Conservation (phyloP, 371 early-diverging fungal genomes). For the Fennellomyces sp. region DNA sequence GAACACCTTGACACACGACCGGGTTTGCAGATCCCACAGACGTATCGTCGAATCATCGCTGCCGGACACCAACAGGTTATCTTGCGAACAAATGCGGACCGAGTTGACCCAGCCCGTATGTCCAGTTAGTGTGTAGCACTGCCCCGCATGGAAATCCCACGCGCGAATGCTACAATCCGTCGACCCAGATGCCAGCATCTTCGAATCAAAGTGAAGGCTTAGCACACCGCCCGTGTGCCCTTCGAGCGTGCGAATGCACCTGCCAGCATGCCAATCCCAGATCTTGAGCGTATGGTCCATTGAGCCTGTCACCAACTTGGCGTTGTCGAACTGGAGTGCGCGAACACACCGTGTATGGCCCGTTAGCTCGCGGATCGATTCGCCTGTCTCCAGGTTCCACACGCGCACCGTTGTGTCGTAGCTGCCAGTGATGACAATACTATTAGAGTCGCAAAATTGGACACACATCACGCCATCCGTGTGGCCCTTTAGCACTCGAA, state of each 20-base stretch:
- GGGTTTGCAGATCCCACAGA: slow-evolving; percentile 81
- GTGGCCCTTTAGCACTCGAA: slow-evolving; percentile 70
- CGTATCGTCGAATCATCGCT: slow-evolving; percentile 84
- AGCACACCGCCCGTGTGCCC: slow-evolving; percentile 87
- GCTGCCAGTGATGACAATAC: slow-evolving; percentile 81
- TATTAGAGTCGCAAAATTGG: slow-evolving; percentile 78
- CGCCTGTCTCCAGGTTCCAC: slow-evolving; percentile 82
- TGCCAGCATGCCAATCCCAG: slow-evolving; percentile 95
- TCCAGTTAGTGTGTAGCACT: slow-evolving; percentile 77
- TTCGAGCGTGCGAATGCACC: slow-evolving; percentile 83
- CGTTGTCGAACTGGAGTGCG: slow-evolving; percentile 85
- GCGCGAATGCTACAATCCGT: slow-evolving; percentile 88
- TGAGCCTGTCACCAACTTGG: slow-evolving; percentile 84
- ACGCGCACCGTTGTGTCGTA: slow-evolving; percentile 83
- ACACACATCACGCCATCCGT: slow-evolving; percentile 88
- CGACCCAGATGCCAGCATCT: slow-evolving; percentile 82
- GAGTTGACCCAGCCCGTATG: slow-evolving; percentile 89
- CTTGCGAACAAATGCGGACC: slow-evolving; percentile 74
- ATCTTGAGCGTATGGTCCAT: slow-evolving; percentile 95
- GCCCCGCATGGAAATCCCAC: slow-evolving; percentile 87
- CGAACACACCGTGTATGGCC: slow-evolving; percentile 92
- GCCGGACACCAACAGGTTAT: slow-evolving; percentile 71
- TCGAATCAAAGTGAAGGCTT: slow-evolving; percentile 85
- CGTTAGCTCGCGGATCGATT: slow-evolving; percentile 64
- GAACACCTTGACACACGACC: slow-evolving; percentile 70